Base-by-base conservation (phyloP, 352 stramenopile genomes). In the Phytophthora cryptogea region DNA sequence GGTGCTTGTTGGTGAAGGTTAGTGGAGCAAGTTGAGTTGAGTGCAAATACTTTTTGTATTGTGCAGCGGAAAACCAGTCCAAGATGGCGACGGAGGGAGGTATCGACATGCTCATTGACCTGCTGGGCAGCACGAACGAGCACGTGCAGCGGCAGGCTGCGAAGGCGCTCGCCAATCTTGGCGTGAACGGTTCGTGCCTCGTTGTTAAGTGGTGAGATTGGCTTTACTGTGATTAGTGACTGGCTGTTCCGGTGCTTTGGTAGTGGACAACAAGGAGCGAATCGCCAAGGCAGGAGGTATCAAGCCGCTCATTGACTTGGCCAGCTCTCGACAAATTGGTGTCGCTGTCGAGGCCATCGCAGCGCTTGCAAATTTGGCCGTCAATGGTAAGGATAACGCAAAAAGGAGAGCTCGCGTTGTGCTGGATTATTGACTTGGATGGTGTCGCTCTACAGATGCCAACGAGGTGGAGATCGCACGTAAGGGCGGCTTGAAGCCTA, bases 161-260 rank as follows among this genome's bases (percentile, higher is more conserved):
- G 13, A 98, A 98, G 70, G 93, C 93, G 8, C 76, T 98, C 3
- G 94, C 94, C 35, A 98, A 98, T 63, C 75, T 98, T 3, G 92
- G 89, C 42, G 92, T 98, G 13, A 96, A 98, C 39, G 77, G 85
- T 95, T 28, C 35, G 68, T 44, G 23, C 23, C 41, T 8, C 36
- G 7, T 32, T 45, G 4, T 11, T 16, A 13, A 2, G 27, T 43
- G 5, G 7, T n/a, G 8, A 2, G 0, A 8, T 39, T 20, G 26
- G 48, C 39, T 8, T 58, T 44, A 54, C 26, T 33, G 17, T 55
- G 13, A 11, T 20, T 46, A n/a, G 10, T 49, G 32, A 23, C 26
- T 20, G 13, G 27, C 50, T 17, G 16, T 42, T n/a, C 27, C 6
- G 26, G 14, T 47, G 20, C 47, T 8, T 27, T 66, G 8, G 1